phyloP scores from a whole-genome alignment of 139 green algal species.

The Closterium sp. region DNA sequence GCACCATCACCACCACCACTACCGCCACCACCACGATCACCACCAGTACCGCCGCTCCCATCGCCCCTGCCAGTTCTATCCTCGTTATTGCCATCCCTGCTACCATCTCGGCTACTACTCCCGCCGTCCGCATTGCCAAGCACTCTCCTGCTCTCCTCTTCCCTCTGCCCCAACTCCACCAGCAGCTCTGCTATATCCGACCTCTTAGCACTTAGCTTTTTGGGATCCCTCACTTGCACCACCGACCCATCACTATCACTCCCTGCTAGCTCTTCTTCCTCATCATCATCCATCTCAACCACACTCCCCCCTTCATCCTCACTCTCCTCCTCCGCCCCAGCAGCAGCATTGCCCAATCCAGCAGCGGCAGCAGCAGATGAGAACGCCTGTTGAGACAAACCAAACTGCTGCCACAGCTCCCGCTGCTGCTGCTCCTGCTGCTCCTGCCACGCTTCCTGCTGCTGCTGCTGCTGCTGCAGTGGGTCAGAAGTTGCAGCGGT shows the following conservation, averaged over 20 bases:
- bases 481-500: not conserved
- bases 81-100: not conserved
- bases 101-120: not conserved
- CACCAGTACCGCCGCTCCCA: not conserved
- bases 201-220: not conserved
- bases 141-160: not conserved
- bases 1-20: not conserved
- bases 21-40: not conserved
- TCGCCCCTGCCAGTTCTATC: not conserved
- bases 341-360: not conserved
- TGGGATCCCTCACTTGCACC: not conserved
- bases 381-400: not conserved
- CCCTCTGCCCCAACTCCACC: not conserved
- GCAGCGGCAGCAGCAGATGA: not conserved
- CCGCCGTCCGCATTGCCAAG: not conserved
- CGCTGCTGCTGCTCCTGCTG: not conserved
- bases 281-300: not conserved
- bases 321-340: not conserved
- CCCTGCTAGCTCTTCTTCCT: not conserved
- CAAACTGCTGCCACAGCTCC: not conserved
- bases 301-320: not conserved
- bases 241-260: not conserved
- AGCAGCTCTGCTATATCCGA: not conserved
- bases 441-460: not conserved
- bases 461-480: not conserved